These are phyloP conservation scores for Claviceps monticola DNA, from an alignment of 2,329 filamentous ascomycete genomes.

Conservation along the genomic window DNA sequence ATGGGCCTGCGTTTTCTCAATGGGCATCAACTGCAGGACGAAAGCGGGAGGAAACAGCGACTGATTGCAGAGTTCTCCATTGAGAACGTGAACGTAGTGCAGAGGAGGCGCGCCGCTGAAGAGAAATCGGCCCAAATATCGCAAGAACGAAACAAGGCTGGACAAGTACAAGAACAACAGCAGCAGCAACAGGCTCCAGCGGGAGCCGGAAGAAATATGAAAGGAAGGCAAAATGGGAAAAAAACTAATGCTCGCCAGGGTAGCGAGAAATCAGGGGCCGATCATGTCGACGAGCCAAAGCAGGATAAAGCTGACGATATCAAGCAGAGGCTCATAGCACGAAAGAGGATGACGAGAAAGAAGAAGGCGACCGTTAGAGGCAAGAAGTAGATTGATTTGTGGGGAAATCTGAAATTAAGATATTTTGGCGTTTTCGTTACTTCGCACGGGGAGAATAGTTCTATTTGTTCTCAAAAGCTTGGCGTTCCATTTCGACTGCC, in stretches of 20 bases:
- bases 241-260: neutral
- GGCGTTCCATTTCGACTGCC: neutral
- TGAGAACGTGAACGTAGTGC: slow-evolving; percentile 93
- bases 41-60: slow-evolving; percentile 67
- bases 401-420: neutral
- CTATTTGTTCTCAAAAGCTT: neutral
- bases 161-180: too few relatives aligned
- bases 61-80: slow-evolving; percentile 95
- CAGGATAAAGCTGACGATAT: slow-evolving; percentile 25
- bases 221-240: neutral
- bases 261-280: slow-evolving; percentile 16
- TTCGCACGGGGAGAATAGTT: neutral
- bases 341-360: slow-evolving; percentile 69
- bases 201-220: neutral
- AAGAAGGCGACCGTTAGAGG: slow-evolving; percentile 37
- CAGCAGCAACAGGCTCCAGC: neutral
- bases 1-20: slow-evolving; percentile 95
- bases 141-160: slow-evolving; percentile 21
- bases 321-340: slow-evolving; percentile 66
- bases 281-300: slow-evolving; percentile 12
- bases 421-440: neutral
- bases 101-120: slow-evolving; percentile 41
- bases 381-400: slow-evolving; percentile 1
- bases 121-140: slow-evolving; percentile 18
- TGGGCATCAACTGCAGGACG: slow-evolving; percentile 48